Evolutionary conservation across 371 early-diverging fungal species (phyloP).

Genomic region (Funneliformis caledonium): DNA sequence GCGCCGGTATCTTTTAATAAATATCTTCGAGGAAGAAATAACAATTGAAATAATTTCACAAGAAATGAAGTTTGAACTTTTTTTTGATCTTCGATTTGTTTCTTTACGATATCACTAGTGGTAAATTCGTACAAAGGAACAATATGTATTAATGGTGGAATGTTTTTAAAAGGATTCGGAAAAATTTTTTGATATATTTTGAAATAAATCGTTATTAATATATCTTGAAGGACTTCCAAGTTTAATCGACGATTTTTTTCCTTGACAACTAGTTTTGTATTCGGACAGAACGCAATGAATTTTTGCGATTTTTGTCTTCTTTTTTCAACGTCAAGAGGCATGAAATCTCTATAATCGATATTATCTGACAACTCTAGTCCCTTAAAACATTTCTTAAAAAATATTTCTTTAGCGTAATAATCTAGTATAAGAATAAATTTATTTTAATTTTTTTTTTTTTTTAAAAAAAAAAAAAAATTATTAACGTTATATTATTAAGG

Average conservation of each 20-base stretch:
- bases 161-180: neutral
- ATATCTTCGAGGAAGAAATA: neutral
- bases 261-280: neutral
- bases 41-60: neutral
- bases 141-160: neutral
- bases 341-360: neutral
- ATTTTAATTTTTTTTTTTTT: too few relatives aligned
- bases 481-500: too few relatives aligned
- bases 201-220: too few relatives aligned
- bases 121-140: neutral
- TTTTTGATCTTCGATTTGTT: too few relatives aligned
- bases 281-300: neutral
- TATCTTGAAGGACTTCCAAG: too few relatives aligned
- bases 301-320: neutral
- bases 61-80: neutral
- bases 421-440: neutral
- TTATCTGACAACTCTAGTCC: neutral
- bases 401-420: neutral
- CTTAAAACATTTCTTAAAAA: neutral
- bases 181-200: neutral
- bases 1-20: neutral
- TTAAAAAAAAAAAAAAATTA: too few relatives aligned
- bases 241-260: neutral
- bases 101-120: neutral
- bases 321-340: neutral